Base-by-base conservation (phyloP, 1,284 basidiomycete species). In the Chondrostereum purpureum region DNA sequence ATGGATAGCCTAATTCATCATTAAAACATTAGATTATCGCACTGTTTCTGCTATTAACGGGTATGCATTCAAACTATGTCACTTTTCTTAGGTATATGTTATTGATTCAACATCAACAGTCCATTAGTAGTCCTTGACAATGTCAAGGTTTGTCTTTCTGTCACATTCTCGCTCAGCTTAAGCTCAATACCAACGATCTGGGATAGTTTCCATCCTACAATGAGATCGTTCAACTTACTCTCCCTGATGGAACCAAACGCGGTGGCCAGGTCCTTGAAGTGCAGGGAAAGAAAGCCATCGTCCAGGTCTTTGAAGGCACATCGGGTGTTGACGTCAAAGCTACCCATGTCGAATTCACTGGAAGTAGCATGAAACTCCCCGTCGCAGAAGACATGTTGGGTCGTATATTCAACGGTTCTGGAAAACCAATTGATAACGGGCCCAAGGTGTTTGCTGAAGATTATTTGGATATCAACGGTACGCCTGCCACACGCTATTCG, bases 331-430 rank as follows among this genome's bases (percentile, higher is more conserved):
- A 99, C 67, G 96, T 99, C 55, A 93, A 91, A 63, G 82, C 90
- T 19, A 99, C 96, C 2, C 94, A 96, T 65, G 91, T 99, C 64
- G 92, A 98, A 63, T 99, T 99, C 66, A 95, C 95, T 19, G 96
- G 96, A 35, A 89, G 87, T 56, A 92, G 90, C 62, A 99, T 99
- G 96, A 98, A 97, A 67, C 77, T 99, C 12, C 94, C 95, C 48
- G 96, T 99, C 17, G 92, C 92, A n/a, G 96, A 99, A 67, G 96
- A 99, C 72, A 98, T 98, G 95, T 69, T 97, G 56, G 96, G 96
- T 36, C 88, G 96, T 52, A 96, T 99, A 62, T 99, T 99, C 78
- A 99, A 99, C 70, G 96, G 96, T 50, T 95, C 92, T 36, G 96
- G 96, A 44, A 88, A 91, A 56, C 96, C 96, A 34, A 97, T 99